These are phyloP conservation scores for Euphorbia schlechtendalii DNA, from an alignment of 441 rosid species.

Conservation along the genomic window DNA sequence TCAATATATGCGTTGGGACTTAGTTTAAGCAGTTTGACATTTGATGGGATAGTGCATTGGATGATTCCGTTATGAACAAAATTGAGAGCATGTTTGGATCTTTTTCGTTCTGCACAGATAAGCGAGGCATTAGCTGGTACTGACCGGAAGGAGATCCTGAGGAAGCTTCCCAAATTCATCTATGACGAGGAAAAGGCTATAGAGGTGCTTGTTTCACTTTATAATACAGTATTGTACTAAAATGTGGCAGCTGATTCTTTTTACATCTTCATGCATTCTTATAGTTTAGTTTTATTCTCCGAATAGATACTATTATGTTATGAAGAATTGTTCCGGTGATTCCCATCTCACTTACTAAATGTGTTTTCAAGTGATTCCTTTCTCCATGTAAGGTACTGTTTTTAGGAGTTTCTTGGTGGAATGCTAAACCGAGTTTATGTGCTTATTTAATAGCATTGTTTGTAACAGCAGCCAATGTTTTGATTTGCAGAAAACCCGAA, in stretches of 20 bases:
- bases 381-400: background rate
- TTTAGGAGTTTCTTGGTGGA: background rate
- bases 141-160: conserved; percentile 79
- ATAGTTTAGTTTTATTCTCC: background rate
- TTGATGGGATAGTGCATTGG: conserved; percentile 2
- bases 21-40: background rate
- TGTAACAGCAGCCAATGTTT: background rate
- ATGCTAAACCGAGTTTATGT: too few species aligned
- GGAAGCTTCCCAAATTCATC: conserved; percentile 86
- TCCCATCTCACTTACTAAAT: too few species aligned
- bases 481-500: conserved; percentile 61
- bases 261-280: background rate
- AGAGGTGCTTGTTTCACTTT: conserved; percentile 48
- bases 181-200: conserved; percentile 90
- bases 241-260: background rate
- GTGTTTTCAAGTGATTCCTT: background rate
- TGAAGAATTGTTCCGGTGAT: background rate
- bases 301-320: background rate
- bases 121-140: conserved; percentile 83
- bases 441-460: too few species aligned
- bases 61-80: background rate
- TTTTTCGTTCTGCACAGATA: conserved; percentile 40
- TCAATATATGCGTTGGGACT: background rate
- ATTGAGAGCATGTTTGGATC: background rate
- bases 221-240: too few species aligned